phyloP scores from a whole-genome alignment of 805 yeast species.

The Ascoidea rubescens region DNA sequence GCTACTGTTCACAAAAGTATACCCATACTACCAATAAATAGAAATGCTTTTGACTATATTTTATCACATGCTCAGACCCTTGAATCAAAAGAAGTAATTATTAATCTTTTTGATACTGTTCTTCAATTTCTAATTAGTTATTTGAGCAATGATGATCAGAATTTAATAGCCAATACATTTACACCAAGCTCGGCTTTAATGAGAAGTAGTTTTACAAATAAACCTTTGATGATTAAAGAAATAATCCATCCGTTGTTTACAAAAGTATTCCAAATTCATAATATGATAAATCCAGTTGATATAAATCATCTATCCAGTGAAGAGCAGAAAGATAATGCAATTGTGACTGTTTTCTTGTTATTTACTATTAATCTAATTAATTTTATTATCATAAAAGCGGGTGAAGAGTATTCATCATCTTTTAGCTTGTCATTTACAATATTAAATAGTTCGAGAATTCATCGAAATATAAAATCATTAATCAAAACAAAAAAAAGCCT shows the following conservation, averaged over 20 bases:
- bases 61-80: conserved; percentile 12
- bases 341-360: conserved; percentile 3
- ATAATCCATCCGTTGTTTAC: conserved; percentile 9
- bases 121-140: conserved; percentile 23
- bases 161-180: conserved; percentile 11
- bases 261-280: conserved; percentile 8
- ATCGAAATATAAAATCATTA: conserved; percentile 13
- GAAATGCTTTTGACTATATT: conserved; percentile 10
- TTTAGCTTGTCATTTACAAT: conserved; percentile 38
- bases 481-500: conserved; percentile 1
- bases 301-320: background rate
- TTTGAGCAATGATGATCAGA: conserved; percentile 17
- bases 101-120: conserved; percentile 22
- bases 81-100: conserved; percentile 14
- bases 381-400: conserved; percentile 43
- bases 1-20: conserved; percentile 22
- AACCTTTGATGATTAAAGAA: conserved; percentile 6
- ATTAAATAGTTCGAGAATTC: conserved; percentile 42
- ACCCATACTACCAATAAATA: conserved; percentile 25
- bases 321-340: background rate
- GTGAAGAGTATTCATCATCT: conserved; percentile 45
- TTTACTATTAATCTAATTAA: conserved; percentile 21
- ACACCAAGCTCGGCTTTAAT: background rate
- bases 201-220: background rate
- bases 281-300: background rate